These are phyloP conservation scores for Irpex rosettiformis DNA, from an alignment of 1,284 basidiomycete genomes.

Conservation along the genomic window DNA sequence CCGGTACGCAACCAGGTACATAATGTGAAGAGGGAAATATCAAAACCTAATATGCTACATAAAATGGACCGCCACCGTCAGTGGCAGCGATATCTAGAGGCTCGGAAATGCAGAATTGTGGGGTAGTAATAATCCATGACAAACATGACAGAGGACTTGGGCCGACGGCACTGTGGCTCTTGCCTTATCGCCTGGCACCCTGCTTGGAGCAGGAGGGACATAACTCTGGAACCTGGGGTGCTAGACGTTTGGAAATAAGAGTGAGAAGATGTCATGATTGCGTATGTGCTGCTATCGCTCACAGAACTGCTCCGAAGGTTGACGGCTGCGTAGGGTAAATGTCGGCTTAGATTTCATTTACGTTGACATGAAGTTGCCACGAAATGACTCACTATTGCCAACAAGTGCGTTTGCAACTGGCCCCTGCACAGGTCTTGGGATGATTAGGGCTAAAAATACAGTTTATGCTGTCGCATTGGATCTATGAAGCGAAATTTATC, in stretches of 20 bases:
- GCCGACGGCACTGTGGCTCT: not conserved
- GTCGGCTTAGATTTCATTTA: not conserved
- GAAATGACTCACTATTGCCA: conserved; percentile 24
- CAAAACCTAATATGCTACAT: not conserved
- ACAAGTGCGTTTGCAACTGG: conserved; percentile 26
- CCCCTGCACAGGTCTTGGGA: conserved; percentile 19
- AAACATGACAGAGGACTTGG: not conserved
- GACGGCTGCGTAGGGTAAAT: conserved; percentile 18
- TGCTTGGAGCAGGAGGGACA: conserved; percentile 14
- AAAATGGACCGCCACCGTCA: not conserved
- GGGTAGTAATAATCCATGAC: not conserved
- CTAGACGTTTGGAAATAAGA: conserved; percentile 2
- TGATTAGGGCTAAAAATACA: conserved; percentile 27
- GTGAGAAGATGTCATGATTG: not conserved
- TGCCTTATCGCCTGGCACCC: not conserved
- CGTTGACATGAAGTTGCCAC: not conserved
- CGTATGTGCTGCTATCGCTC: conserved; percentile 8
- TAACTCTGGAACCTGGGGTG: conserved; percentile 14
- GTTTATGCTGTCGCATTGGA: conserved; percentile 22
- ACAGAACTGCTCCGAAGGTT: conserved; percentile 28
- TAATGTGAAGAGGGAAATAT: not conserved
- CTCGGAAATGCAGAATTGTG: not conserved
- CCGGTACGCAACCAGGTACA: not conserved
- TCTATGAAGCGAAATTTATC: conserved; percentile 11
- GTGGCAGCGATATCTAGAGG: not conserved